phyloP scores from a whole-genome alignment of 2,329 filamentous ascomycete species.

The Monilinia fructigena region DNA sequence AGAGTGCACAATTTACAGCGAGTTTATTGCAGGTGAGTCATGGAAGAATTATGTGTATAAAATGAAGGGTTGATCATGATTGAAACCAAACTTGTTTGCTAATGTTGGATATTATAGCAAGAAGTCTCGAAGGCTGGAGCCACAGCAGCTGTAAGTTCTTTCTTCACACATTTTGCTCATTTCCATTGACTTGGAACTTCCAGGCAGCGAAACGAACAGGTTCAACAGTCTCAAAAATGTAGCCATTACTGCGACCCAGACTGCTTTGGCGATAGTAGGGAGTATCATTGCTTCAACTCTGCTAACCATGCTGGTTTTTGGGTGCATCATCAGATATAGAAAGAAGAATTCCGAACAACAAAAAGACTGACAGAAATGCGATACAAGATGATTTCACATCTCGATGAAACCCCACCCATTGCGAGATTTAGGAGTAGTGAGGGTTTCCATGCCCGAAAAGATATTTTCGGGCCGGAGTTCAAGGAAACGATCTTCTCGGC shows the following conservation, averaged over 20 bases:
- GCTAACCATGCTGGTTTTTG: slow-evolving; percentile 43
- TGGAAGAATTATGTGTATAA: neutral
- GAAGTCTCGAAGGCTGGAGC: neutral
- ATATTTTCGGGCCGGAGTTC: neutral
- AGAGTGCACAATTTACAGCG: slow-evolving; percentile 30
- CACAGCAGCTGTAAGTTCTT: neutral
- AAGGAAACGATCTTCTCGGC: neutral
- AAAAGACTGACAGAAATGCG: neutral
- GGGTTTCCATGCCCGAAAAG: neutral
- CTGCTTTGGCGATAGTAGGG: slow-evolving; percentile 45
- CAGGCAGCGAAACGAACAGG: slow-evolving; percentile 22
- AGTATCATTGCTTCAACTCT: slow-evolving; percentile 46
- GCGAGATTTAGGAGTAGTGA: neutral
- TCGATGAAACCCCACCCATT: neutral
- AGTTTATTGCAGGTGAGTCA: slow-evolving; percentile 32
- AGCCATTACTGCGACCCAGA: slow-evolving; percentile 46
- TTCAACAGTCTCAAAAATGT: slow-evolving; percentile 40
- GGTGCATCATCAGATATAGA: slow-evolving; percentile 41
- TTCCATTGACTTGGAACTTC: neutral
- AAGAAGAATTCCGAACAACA: slow-evolving; percentile 25
- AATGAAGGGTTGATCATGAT: too few species aligned
- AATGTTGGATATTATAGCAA: neutral
- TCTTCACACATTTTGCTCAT: too few species aligned
- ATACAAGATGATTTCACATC: neutral
- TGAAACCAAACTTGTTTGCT: neutral